These are phyloP conservation scores for Actinomortierella ambigua DNA, from an alignment of 371 early-diverging fungal genomes.

Conservation along the genomic window DNA sequence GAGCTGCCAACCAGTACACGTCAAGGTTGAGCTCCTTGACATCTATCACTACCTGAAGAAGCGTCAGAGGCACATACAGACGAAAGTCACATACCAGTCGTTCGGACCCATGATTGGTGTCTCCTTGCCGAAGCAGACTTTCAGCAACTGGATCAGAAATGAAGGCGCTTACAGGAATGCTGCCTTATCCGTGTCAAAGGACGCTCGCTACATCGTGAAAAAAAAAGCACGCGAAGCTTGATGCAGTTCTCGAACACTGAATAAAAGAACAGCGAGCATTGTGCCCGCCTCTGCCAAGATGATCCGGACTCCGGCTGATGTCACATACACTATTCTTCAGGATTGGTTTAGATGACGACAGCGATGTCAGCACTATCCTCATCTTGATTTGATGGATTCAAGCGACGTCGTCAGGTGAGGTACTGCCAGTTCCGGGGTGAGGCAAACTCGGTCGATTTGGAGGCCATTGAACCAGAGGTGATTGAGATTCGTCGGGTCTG, in stretches of 20 bases:
- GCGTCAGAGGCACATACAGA: background rate
- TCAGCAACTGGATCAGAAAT: background rate
- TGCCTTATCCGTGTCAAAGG: too few species aligned
- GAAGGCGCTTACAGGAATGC: background rate
- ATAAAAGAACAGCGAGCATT: conserved; percentile 5
- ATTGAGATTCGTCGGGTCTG: conserved; percentile 1
- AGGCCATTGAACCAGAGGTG: conserved; percentile 11
- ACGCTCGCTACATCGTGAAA: conserved; percentile 3
- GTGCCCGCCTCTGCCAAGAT: background rate
- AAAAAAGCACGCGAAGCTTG: background rate
- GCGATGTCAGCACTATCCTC: conserved; percentile 1
- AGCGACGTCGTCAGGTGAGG: conserved; percentile 5
- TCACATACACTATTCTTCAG: background rate
- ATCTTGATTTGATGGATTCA: conserved; percentile 14
- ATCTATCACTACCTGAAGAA: background rate
- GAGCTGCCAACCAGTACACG: background rate
- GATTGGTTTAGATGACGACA: conserved; percentile 1
- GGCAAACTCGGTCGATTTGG: conserved; percentile 12
- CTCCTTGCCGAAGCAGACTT: background rate
- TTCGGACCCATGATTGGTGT: conserved; percentile 2
- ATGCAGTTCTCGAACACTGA: conserved; percentile 1
- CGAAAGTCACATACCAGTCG: background rate
- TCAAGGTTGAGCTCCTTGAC: background rate
- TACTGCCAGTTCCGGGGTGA: conserved; percentile 14
- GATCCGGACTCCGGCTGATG: background rate